Evolutionary conservation across 2,329 filamentous ascomycete genomes (phyloP).

Genomic region (Elsinoe arachidis): DNA sequence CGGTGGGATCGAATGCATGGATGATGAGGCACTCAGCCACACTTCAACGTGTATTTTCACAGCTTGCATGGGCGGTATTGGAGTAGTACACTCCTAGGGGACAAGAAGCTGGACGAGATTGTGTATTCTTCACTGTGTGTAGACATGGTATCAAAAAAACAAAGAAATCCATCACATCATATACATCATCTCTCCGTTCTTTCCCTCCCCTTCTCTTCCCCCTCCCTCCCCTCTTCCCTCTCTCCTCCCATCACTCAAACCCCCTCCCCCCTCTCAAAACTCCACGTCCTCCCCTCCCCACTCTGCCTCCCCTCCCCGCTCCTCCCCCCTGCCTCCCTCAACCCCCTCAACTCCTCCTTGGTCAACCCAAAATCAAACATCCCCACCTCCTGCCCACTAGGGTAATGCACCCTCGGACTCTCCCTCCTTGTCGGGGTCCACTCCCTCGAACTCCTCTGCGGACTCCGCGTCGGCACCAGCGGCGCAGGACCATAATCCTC

Average conservation of each 20-base stretch:
- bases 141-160: neutral
- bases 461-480: constrained; percentile 14
- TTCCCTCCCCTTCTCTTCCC: neutral
- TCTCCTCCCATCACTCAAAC: neutral
- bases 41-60: too few relatives aligned
- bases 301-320: neutral
- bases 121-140: neutral
- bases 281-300: constrained; percentile 1
- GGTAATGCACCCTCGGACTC: constrained; percentile 13
- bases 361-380: constrained; percentile 16
- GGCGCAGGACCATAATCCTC: constrained; percentile 12
- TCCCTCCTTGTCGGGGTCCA: constrained; percentile 13
- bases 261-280: constrained; percentile 1
- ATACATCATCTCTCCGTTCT: neutral
- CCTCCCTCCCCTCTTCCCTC: neutral
- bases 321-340: constrained; percentile 9
- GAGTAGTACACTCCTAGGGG: too few relatives aligned
- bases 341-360: neutral
- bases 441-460: neutral
- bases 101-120: too few relatives aligned
- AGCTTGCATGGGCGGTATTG: too few relatives aligned
- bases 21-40: too few relatives aligned
- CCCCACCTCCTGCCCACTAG: constrained; percentile 12
- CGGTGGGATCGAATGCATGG: too few relatives aligned
- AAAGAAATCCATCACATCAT: neutral